phyloP scores from a whole-genome alignment of 805 yeast species.

The Maudiozyma serrabonitensis region DNA sequence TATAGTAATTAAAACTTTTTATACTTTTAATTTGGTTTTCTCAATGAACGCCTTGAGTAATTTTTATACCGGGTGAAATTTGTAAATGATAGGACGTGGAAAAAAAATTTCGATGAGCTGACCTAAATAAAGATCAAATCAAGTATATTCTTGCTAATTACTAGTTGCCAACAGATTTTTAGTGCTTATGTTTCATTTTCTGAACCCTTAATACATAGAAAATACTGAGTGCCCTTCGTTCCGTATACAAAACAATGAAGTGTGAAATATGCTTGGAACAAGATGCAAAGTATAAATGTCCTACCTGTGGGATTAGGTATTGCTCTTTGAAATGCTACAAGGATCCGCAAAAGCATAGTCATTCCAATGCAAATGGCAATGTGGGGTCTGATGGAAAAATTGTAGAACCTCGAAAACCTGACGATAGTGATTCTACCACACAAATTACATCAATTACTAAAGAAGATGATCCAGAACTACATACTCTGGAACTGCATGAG shows the following conservation, averaged over 20 bases:
- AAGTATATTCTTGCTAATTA: too few species aligned
- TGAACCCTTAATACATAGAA: too few species aligned
- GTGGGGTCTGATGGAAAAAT: conserved; percentile 21
- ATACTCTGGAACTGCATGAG: conserved; percentile 17
- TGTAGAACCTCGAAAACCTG: conserved; percentile 14
- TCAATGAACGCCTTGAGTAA: too few species aligned
- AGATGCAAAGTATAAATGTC: conserved; percentile 38
- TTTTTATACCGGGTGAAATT: too few species aligned
- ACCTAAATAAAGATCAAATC: too few species aligned
- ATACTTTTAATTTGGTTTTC: too few species aligned
- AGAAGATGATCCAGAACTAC: not conserved
- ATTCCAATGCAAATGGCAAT: not conserved
- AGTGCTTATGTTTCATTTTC: too few species aligned
- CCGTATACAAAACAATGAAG: not conserved
- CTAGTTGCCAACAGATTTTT: too few species aligned
- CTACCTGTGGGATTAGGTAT: conserved; percentile 36
- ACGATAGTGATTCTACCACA: conserved; percentile 1
- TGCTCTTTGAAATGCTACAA: conserved; percentile 56
- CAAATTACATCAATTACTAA: not conserved
- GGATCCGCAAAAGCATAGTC: conserved; percentile 24
- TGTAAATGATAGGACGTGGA: too few species aligned
- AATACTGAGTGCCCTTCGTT: too few species aligned
- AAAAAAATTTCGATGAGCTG: too few species aligned
- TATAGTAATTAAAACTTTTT: too few species aligned
- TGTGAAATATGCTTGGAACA: conserved; percentile 30